These are phyloP conservation scores for Amaranthus cruentus DNA, from an alignment of 148 eudicot species.

Conservation along the genomic window DNA sequence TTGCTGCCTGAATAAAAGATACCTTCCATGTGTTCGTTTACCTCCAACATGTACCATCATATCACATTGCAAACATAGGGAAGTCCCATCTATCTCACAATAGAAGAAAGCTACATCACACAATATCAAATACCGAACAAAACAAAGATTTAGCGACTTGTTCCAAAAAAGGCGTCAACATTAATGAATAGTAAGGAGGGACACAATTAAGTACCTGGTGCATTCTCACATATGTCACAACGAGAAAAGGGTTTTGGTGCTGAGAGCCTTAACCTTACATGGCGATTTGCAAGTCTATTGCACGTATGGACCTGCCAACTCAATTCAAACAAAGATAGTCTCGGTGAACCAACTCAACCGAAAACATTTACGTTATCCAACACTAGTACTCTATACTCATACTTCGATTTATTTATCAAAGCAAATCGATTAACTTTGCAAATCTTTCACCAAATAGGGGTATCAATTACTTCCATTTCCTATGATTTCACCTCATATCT, in stretches of 20 bases:
- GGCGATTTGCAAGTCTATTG: conserved; percentile 82
- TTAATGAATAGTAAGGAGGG: no score
- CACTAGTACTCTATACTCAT: no score
- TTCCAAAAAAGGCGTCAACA: no score
- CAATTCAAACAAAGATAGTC: no score
- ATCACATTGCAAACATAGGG: neutral
- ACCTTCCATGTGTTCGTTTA: conserved; percentile 2
- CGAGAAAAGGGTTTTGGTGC: conserved; percentile 61
- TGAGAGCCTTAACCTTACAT: conserved; percentile 71
- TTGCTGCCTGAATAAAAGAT: neutral
- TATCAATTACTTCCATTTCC: no score
- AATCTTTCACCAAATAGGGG: no score
- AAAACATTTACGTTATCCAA: no score
- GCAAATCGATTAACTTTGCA: no score
- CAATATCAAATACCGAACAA: neutral
- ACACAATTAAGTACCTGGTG: conserved; percentile 48
- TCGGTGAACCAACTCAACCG: no score
- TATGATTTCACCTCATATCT: no score
- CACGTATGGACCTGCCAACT: conserved; percentile 36
- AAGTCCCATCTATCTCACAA: neutral
- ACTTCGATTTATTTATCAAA: no score
- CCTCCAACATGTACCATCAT: neutral
- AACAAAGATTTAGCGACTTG: neutral
- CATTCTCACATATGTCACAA: conserved; percentile 86
- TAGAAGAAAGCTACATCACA: neutral